Conservation (phyloP, 2,329 filamentous ascomycete species). For the Colletotrichum zoysiae region DNA sequence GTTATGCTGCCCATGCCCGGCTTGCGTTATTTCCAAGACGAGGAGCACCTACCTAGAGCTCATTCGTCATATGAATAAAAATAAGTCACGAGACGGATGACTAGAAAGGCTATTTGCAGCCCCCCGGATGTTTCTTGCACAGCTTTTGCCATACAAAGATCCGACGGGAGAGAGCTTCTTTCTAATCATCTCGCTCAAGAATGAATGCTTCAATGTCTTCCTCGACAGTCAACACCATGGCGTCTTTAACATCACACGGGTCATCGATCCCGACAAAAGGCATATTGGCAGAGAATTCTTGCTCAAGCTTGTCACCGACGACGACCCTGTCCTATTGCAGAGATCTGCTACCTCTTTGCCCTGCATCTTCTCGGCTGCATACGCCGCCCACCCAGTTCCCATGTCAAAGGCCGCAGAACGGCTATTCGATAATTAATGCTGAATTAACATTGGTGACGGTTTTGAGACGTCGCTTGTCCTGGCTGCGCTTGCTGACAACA, state of each 20-base stretch:
- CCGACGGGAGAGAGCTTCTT: constrained; percentile 45
- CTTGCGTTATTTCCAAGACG: neutral
- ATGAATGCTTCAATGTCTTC: constrained; percentile 45
- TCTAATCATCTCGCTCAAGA: constrained; percentile 43
- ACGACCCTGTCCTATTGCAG: constrained; percentile 43
- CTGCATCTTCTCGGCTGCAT: too few relatives aligned
- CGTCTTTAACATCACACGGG: constrained; percentile 38
- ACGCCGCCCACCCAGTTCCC: too few relatives aligned
- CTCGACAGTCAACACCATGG: constrained; percentile 43
- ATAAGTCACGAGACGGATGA: neutral
- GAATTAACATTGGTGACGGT: too few relatives aligned
- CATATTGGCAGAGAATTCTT: constrained; percentile 14
- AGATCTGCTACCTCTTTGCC: constrained; percentile 9
- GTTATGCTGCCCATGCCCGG: neutral
- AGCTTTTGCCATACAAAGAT: constrained; percentile 32
- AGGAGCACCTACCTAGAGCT: neutral
- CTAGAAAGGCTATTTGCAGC: neutral
- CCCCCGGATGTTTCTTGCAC: neutral
- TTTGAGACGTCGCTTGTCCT: too few relatives aligned
- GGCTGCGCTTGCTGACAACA: too few relatives aligned
- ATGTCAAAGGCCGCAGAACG: too few relatives aligned
- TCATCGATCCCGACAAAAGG: constrained; percentile 41
- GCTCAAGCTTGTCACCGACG: constrained; percentile 33
- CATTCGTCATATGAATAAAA: neutral
- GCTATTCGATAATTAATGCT: too few relatives aligned